Evolutionary conservation across 805 yeast species (phyloP), one percentile per base, ranked within the genome.

Genomic region (Barnettozyma pratensis): DNA sequence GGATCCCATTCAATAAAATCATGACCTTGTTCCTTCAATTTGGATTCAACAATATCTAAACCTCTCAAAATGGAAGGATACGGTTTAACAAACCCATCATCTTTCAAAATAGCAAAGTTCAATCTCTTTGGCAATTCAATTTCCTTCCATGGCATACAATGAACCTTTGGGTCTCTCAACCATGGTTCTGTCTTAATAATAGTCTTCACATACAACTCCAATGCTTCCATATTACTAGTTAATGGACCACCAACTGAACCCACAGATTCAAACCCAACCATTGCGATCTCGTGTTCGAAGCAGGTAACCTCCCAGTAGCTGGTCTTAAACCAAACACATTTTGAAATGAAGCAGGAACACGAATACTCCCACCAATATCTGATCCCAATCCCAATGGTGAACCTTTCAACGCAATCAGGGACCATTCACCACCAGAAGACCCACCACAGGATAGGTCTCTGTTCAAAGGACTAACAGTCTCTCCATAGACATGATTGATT

Each of bases 401-500:
- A 5, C 80, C 80, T 45, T 65, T 63, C 47, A 72, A 52, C 1
- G 71, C 72, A 8, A 74, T 56, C 28, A 78, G 57, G 7, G 80
- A 76, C 6, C 75, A 78, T 43, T 76, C 81, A 40, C 82, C 82
- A 7, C 80, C 80, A 12, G 79, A 72, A 8, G 79, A 73, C 0
- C 83, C 82, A 38, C 81, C 80, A 25, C 76, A 61, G n/a, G 75
- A 67, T 46, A 74, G 55, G 25, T 60, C 57, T 37, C 72, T 57
- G 53, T 74, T 74, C 53, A 65, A 58, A 4, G 82, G 77, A 59
- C 75, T 76, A 35, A 62, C 50, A 12, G 80, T 75, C 37, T 67
- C 63, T 1, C 83, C 83, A 48, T 63, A 73, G 34, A 77, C 55
- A 51, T 68, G 65, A 56, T 72, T 72, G 43, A 62, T 65, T 7